Percentiles rank a stretch among this genome's conserved stretches.
phyloP scores from a whole-genome alignment of 768 basidiomycete species.

The Suillus subaureus region DNA sequence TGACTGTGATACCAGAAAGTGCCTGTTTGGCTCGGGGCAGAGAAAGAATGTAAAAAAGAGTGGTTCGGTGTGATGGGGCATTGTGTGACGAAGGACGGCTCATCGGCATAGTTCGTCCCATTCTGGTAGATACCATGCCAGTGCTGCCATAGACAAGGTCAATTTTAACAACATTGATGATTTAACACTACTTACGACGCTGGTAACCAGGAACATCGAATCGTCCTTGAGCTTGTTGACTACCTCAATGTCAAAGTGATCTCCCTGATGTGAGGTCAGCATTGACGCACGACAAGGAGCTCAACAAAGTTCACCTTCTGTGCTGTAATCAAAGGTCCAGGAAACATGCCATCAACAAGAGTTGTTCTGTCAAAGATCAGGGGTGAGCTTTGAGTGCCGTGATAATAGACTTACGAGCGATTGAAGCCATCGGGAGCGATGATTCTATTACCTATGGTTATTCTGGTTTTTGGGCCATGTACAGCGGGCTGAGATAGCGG shows the following conservation, averaged over 20 bases:
- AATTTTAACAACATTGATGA: neutral
- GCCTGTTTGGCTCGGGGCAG: constrained; percentile 22
- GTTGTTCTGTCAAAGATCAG: neutral
- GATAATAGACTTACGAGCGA: constrained; percentile 32
- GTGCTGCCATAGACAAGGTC: constrained; percentile 37
- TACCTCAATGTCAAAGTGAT: constrained; percentile 47
- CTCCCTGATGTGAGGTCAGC: constrained; percentile 30
- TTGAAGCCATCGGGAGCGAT: constrained; percentile 51
- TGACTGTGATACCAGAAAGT: constrained; percentile 41
- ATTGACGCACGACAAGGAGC: neutral
- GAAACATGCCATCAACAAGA: neutral
- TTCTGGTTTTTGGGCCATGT: constrained; percentile 21
- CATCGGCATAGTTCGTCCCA: constrained; percentile 28
- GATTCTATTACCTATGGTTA: constrained; percentile 40
- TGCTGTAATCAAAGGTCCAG: neutral
- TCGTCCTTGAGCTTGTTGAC: constrained; percentile 44
- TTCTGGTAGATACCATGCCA: constrained; percentile 57
- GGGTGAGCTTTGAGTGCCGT: neutral
- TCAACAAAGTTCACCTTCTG: neutral
- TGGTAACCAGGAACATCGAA: constrained; percentile 51
- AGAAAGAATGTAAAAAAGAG: constrained; percentile 27
- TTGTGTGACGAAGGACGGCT: neutral
- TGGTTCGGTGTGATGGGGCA: constrained; percentile 23
- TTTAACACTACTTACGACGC: constrained; percentile 41
- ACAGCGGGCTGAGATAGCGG: constrained; percentile 12